Base-by-base conservation (phyloP, 768 basidiomycete genomes). In the Tylopilus rubrobrunneus region DNA sequence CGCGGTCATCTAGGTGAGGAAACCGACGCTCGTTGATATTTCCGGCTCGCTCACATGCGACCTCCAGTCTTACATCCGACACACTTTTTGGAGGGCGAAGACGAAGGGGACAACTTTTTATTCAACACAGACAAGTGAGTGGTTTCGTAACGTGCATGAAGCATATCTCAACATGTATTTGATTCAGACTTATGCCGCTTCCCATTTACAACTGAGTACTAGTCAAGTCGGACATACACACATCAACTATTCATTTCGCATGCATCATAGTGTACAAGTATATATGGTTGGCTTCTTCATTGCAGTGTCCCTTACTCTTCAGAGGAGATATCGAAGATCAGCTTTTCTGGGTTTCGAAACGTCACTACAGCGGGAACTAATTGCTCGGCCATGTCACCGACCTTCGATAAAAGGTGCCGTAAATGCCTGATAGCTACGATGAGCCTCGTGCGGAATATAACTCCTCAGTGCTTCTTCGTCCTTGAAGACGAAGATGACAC, bases 41-140 rank as follows among this genome's bases (percentile, higher is more conserved):
- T 8, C 3, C 21, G 8, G n/a, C 56, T 53, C 8, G n/a, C n/a
- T n/a, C n/a, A 45, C 7, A 44, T 25, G 4, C 44, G 10, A 17
- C 4, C 15, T 9, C n/a, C 37, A 96, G 95, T 98, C 37, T 51
- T 91, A 11, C 89, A 89, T 71, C 85, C 95, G 2, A 89, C 78
- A 15, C 83, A 85, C 11, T 98, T 98, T 74, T 65, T 98, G 56
- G 95, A 98, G 70, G 89, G 83, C n/a, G 95, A 98, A 71, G 92
- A 96, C 65, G 77, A 83, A 1, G 86, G 88, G 7, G 87, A 95
- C 59, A 98, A 98, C 68, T 96, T 97, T 75, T 72, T 97, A 56
- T 96, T 96, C 73, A 91, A 89, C 64, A 82, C 91, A 28, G 94
- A 96, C 65, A 78, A 80, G 88, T 86, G 57, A 55, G 78, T 67